Base-by-base conservation (phyloP, 805 yeast genomes). In the Starmerella bombicola region DNA sequence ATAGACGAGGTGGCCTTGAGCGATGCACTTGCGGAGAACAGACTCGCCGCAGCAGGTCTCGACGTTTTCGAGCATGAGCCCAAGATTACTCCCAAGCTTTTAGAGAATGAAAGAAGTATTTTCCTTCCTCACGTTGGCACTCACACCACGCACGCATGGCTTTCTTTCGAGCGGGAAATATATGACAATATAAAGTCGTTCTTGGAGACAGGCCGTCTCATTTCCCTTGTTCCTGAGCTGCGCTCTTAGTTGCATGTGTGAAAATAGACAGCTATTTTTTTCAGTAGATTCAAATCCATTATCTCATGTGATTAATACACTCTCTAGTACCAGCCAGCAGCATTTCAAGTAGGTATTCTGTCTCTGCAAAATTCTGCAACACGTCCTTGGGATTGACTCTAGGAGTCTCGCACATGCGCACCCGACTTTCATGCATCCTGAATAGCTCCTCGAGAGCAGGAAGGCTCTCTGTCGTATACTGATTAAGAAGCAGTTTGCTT, bases 91-190 rank as follows among this genome's bases (percentile, higher is more conserved):
- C 64, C 67, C 46, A 80, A 74, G 37, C 64, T 78, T 43, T 51
- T 68, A 35, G 58, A 58, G 22, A 64, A 72, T 51, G 62, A 67
- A 20, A 70, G 68, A 42, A 74, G 70, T n/a, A 67, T 80, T 10
- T 71, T 81, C 26, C 64, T 81, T 49, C 96, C 96, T 13, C 96
- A 85, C 58, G 76, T 82, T 79, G 96, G 95, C 21, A 82, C 95
- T 0, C 76, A 75, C 56, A 67, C 88, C 4, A 61, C 62, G 38
- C 93, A 84, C 61, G 80, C 94, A 4, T 70, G 76, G 55, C 62
- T 65, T 49, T 68, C 68, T 47, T 78, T 84, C 86, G 95, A 86
- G 59, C 76, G 71, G 45, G 73, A 71, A 58, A 79, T 77, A 23
- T 74, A 79, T 21, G 68, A 68, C 21, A 84, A 83, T 56, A 76